Conservation (phyloP, 1,139 yeast genomes). For the Candida glucosophila region DNA sequence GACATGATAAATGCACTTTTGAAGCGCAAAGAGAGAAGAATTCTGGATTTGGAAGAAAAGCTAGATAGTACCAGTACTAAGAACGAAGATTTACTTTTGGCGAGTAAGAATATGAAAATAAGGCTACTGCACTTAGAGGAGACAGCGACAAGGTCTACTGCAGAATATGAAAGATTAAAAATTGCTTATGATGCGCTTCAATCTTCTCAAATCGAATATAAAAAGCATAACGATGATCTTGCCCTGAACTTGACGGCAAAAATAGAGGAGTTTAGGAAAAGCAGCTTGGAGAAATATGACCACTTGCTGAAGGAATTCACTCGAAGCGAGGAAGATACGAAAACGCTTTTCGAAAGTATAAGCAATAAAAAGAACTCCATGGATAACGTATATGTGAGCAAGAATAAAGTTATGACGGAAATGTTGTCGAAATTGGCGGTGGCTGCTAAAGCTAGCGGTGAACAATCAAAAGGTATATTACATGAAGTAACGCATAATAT, state of each 20-base stretch:
- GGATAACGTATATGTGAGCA: conserved; percentile 38
- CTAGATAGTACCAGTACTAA: conserved; percentile 36
- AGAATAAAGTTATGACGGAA: conserved; percentile 38
- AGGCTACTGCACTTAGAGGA: conserved; percentile 42
- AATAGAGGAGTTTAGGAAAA: conserved; percentile 30
- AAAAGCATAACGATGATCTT: conserved; percentile 38
- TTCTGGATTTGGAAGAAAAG: conserved; percentile 52
- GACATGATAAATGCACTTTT: conserved; percentile 57
- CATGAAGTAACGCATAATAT: conserved; percentile 25
- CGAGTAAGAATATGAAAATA: conserved; percentile 39
- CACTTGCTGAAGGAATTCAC: conserved; percentile 20
- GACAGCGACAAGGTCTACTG: conserved; percentile 35
- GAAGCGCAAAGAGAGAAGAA: conserved; percentile 56
- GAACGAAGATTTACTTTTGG: conserved; percentile 38
- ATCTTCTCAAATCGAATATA: conserved; percentile 49
- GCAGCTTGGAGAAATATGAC: conserved; percentile 22
- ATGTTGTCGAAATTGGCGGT: conserved; percentile 36
- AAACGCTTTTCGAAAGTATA: conserved; percentile 34
- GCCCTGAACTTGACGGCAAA: conserved; percentile 15
- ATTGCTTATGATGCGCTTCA: conserved; percentile 56
- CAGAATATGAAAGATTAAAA: conserved; percentile 51
- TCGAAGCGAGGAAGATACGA: conserved; percentile 37
- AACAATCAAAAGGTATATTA: conserved; percentile 30
- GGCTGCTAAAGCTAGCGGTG: conserved; percentile 42
- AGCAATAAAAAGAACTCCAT: conserved; percentile 32